A percentile compares a stretch with the other conserved stretches of the same genome.
Conservation (phyloP, 2,329 filamentous ascomycete genomes). For the Exophiala aquamarina region DNA sequence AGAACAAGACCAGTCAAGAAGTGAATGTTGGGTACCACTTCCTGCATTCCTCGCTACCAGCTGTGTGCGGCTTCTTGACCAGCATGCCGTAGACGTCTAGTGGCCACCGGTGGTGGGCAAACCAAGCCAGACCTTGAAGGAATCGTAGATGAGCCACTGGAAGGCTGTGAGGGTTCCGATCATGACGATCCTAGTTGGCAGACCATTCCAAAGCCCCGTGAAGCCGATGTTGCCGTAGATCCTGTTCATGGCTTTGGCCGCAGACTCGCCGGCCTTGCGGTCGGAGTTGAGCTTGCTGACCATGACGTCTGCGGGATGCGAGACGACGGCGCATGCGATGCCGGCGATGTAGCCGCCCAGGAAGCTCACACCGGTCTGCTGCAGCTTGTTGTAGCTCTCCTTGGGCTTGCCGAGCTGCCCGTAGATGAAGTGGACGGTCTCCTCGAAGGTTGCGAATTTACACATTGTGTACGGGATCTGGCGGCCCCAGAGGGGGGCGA, state of each 20-base stretch:
- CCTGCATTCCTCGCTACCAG: no score
- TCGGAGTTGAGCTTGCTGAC: slow-evolving; percentile 88
- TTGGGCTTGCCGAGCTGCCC: slow-evolving; percentile 72
- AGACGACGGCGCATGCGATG: slow-evolving; percentile 82
- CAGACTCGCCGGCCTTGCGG: slow-evolving; percentile 70
- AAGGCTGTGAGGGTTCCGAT: slow-evolving; percentile 62
- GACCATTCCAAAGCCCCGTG: slow-evolving; percentile 83
- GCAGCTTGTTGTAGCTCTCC: slow-evolving; percentile 74
- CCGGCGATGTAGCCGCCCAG: slow-evolving; percentile 80
- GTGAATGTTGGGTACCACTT: no score
- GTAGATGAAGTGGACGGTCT: slow-evolving; percentile 85
- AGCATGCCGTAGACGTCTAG: no score
- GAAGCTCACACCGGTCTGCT: slow-evolving; percentile 85
- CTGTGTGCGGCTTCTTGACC: no score
- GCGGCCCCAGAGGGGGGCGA: slow-evolving; percentile 87
- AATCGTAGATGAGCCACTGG: slow-evolving; percentile 52
- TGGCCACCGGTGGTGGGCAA: slow-evolving; percentile 77
- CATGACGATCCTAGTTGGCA: slow-evolving; percentile 87
- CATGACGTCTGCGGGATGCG: slow-evolving; percentile 82
- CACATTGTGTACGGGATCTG: slow-evolving; percentile 92
- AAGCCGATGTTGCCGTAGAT: slow-evolving; percentile 91
- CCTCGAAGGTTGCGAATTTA: slow-evolving; percentile 93
- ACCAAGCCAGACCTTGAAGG: slow-evolving; percentile 85
- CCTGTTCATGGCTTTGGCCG: slow-evolving; percentile 71
- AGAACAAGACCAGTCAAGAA: no score